Evolutionary conservation across 805 yeast genomes (phyloP).

Genomic region (Sugiyamaella mastotermitis): DNA sequence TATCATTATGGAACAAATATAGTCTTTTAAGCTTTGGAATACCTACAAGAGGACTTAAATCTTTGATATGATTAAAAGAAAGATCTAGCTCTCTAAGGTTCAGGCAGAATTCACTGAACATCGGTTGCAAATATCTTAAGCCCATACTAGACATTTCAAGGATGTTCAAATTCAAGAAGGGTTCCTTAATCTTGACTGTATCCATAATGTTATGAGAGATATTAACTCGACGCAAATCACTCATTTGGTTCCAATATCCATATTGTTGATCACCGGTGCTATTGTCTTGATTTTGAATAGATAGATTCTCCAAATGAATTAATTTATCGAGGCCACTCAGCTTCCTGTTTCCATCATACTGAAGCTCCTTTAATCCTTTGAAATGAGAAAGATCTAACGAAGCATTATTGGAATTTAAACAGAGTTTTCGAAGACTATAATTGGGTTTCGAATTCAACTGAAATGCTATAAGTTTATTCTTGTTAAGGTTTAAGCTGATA

Average conservation of each 20-base stretch:
- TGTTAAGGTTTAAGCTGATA: slow-evolving; percentile 36
- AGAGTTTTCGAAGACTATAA: slow-evolving; percentile 32
- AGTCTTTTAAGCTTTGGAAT: slow-evolving; percentile 25
- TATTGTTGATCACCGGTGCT: not conserved
- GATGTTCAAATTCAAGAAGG: slow-evolving; percentile 27
- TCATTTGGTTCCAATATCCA: slow-evolving; percentile 13
- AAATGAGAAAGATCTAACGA: slow-evolving; percentile 27
- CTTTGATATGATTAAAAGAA: slow-evolving; percentile 25
- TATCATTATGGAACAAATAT: slow-evolving; percentile 24
- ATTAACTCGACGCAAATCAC: slow-evolving; percentile 33
- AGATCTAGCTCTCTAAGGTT: slow-evolving; percentile 31
- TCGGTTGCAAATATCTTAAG: slow-evolving; percentile 22
- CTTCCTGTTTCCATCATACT: slow-evolving; percentile 20
- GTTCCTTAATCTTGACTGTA: slow-evolving; percentile 17
- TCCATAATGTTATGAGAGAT: slow-evolving; percentile 33
- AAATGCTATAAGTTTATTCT: slow-evolving; percentile 22
- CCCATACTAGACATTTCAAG: slow-evolving; percentile 27
- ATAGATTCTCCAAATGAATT: slow-evolving; percentile 35
- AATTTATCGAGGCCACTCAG: slow-evolving; percentile 31
- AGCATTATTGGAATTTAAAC: slow-evolving; percentile 32
- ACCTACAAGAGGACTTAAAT: slow-evolving; percentile 21
- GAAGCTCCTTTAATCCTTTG: slow-evolving; percentile 12
- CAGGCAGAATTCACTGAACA: slow-evolving; percentile 21
- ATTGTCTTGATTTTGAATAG: slow-evolving; percentile 23
- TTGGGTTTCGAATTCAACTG: not conserved